Percentiles rank a stretch among this genome's conserved stretches.
Evolutionary conservation across 257 asterid species (phyloP).

Genomic region (Orobanche coerulescens): DNA sequence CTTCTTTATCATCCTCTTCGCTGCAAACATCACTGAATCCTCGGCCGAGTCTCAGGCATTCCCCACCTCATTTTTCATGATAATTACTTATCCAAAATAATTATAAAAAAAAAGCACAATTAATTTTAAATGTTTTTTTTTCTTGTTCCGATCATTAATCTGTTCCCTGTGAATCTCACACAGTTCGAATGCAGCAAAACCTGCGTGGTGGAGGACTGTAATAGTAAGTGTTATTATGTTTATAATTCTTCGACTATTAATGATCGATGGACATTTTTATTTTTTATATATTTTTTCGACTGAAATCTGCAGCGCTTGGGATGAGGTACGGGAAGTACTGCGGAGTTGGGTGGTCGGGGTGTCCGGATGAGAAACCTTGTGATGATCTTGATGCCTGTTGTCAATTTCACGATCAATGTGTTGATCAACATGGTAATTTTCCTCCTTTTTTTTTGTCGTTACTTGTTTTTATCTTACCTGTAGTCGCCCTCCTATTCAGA

Average conservation of each 20-base stretch:
- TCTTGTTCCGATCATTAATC: background rate
- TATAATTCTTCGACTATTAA: background rate
- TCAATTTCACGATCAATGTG: slow-evolving; percentile 56
- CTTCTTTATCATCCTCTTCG: slow-evolving; percentile 17
- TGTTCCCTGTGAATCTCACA: slow-evolving; percentile 19
- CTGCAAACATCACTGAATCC: slow-evolving; percentile 20
- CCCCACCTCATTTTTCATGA: background rate
- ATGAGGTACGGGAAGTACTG: slow-evolving; percentile 69
- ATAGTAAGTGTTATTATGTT: slow-evolving; percentile 24
- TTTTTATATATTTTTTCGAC: no score
- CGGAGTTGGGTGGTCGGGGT: slow-evolving; percentile 71
- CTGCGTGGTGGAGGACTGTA: slow-evolving; percentile 49
- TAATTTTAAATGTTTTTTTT: background rate
- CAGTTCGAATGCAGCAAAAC: slow-evolving; percentile 36
- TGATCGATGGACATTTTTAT: no score
- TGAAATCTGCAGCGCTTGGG: slow-evolving; percentile 30
- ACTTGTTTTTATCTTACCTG: background rate
- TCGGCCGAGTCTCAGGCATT: slow-evolving; percentile 32
- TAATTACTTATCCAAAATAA: background rate
- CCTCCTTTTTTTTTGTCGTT: background rate
- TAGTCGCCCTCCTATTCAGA: no score
- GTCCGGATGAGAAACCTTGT: slow-evolving; percentile 73
- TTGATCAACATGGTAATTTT: slow-evolving; percentile 40
- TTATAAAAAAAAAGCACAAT: no score
- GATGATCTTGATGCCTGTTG: slow-evolving; percentile 70